Conservation (phyloP, 768 basidiomycete genomes). For the Lentinula aciculospora region DNA sequence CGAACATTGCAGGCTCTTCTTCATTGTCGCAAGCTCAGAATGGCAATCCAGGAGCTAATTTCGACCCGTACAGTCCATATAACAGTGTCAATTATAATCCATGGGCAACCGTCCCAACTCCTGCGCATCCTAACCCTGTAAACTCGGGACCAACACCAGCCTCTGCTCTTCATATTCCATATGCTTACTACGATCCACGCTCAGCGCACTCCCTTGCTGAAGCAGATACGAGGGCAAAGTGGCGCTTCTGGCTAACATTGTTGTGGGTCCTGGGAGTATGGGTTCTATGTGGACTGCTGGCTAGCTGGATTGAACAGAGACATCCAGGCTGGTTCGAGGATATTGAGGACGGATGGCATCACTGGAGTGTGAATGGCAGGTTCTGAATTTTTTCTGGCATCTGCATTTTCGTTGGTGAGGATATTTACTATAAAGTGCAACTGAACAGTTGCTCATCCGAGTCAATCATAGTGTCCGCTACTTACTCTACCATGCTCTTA, state of each 20-base stretch:
- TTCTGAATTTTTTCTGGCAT: background rate
- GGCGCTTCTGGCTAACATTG: slow-evolving; percentile 29
- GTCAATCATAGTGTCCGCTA: background rate
- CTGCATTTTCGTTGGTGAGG: background rate
- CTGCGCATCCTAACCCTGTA: background rate
- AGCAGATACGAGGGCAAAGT: slow-evolving; percentile 30
- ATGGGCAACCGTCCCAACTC: slow-evolving; percentile 1
- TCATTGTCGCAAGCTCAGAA: background rate
- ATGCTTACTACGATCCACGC: slow-evolving; percentile 32
- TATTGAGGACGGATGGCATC: background rate
- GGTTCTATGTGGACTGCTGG: slow-evolving; percentile 19
- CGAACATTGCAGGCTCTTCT: background rate
- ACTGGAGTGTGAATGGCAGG: background rate
- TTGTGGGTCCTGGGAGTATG: slow-evolving; percentile 24
- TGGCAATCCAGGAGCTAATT: background rate
- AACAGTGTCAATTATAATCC: slow-evolving; percentile 7
- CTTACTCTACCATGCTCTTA: background rate
- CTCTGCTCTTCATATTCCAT: slow-evolving; percentile 20
- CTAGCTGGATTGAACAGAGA: slow-evolving; percentile 5
- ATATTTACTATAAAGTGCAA: background rate
- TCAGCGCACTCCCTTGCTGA: slow-evolving; percentile 22
- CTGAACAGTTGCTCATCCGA: background rate
- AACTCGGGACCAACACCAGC: slow-evolving; percentile 3
- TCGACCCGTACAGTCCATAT: background rate
- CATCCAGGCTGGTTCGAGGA: background rate